A percentile compares a stretch with the other conserved stretches of the same genome.
phyloP scores from a whole-genome alignment of 2,329 filamentous ascomycete species.

The Thielaviopsis populi region DNA sequence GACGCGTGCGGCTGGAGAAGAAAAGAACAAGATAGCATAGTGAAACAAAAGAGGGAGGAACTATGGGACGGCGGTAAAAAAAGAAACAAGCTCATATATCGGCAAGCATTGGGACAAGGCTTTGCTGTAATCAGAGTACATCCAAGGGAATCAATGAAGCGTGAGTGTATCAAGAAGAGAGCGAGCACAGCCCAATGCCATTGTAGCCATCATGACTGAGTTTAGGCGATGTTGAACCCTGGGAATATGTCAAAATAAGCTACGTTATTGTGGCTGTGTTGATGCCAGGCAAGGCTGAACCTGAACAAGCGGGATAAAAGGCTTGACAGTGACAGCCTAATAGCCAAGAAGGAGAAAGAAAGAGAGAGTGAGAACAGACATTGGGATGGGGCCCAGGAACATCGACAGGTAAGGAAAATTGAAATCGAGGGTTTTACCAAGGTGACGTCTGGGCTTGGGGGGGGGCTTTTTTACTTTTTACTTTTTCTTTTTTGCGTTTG shows the following conservation, averaged over 20 bases:
- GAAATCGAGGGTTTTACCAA: not conserved
- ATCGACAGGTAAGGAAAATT: not conserved
- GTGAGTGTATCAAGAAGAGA: not conserved
- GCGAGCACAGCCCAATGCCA: not conserved
- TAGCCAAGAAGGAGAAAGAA: not conserved
- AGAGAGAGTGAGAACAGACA: not conserved
- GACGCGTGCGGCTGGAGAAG: not conserved
- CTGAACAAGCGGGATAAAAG: not conserved
- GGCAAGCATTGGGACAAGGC: not conserved
- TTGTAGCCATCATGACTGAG: not conserved
- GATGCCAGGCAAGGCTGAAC: not conserved
- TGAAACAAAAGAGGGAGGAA: not conserved
- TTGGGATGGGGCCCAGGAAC: not conserved
- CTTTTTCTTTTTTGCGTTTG: too few species aligned
- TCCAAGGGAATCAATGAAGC: too few species aligned
- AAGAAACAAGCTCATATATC: not conserved
- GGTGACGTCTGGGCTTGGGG: not conserved
- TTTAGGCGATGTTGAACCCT: not conserved
- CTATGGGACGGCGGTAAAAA: not conserved
- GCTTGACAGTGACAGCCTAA: not conserved
- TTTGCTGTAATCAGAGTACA: too few species aligned
- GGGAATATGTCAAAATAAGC: slow-evolving; percentile 4
- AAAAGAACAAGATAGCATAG: not conserved
- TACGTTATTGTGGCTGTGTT: slow-evolving; percentile 6
- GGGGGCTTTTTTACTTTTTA: not conserved